A percentile compares a stretch with the other conserved stretches of the same genome.
These are phyloP conservation scores for Tolypocladium tropicale DNA, from an alignment of 2,329 filamentous ascomycete species.

Conservation along the genomic window DNA sequence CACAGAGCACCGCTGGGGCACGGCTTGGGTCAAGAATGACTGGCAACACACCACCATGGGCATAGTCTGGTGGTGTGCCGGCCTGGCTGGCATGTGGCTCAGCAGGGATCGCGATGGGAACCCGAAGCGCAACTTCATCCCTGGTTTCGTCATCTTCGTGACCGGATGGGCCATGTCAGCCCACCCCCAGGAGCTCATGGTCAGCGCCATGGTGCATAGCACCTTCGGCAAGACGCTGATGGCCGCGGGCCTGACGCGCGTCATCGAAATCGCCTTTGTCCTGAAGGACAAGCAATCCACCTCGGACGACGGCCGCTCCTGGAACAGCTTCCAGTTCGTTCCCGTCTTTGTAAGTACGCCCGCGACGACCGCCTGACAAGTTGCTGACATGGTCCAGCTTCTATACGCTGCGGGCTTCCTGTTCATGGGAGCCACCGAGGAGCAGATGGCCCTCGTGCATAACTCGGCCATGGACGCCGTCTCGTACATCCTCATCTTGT, in stretches of 20 bases:
- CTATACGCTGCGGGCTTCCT: constrained; percentile 88
- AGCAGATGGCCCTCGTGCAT: constrained; percentile 77
- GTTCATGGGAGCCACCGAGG: constrained; percentile 95
- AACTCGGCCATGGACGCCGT: constrained; percentile 74
- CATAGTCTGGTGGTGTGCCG: constrained; percentile 96
- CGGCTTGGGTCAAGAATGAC: constrained; percentile 82
- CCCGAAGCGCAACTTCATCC: constrained; percentile 87
- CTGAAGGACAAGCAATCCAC: constrained; percentile 60
- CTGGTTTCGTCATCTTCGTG: constrained; percentile 79
- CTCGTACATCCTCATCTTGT: constrained; percentile 84
- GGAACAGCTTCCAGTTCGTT: constrained; percentile 50
- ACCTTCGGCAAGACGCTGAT: constrained; percentile 95
- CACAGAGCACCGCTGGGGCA: constrained; percentile 92
- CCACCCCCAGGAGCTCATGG: constrained; percentile 73
- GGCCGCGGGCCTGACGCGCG: constrained; percentile 72
- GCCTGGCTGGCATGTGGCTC: constrained; percentile 84
- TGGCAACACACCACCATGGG: constrained; percentile 99
- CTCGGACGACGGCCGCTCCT: constrained; percentile 56
- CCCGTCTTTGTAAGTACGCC: constrained; percentile 43
- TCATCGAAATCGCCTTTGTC: constrained; percentile 87
- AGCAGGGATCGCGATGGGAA: constrained; percentile 72
- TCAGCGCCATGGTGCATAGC: constrained; percentile 79
- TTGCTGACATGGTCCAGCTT: constrained; percentile 41
- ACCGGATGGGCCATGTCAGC: constrained; percentile 95
- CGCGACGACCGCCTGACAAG: neutral